Evolutionary conservation across 768 basidiomycete genomes (phyloP), one percentile per base, ranked within the genome.

Genomic region (Lactarius psammicola): DNA sequence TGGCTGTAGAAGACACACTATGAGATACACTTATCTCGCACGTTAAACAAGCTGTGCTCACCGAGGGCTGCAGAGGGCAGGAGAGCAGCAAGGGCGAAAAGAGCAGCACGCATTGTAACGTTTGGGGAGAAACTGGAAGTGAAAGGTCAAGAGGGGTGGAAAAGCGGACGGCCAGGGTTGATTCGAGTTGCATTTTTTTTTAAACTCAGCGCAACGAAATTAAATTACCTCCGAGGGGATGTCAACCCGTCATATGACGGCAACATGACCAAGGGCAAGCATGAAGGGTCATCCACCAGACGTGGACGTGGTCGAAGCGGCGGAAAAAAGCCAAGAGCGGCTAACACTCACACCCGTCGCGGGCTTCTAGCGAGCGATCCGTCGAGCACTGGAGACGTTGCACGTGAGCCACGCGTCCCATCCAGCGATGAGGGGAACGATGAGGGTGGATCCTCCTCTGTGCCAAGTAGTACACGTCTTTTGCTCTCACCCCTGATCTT

Each of bases 321-420:
- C 49, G 30, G 23, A 42, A 63, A 38, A 42, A 63, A 40, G 38
- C 51, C 40, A 54, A 62, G 49, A 30, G 15, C 33, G 5, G 42
- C 38, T 15, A 54, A 59, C 38, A 23, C 61, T n/a, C 65, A 57
- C 51, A 17, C 60, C 56, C 66, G 40, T 62, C 65, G 61, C 23
- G 49, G 36, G 38, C 46, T 58, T 17, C 46, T 54, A 4, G 30
- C 20, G 4, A n/a, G 28, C 11, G 53, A 63, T 17, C 5, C 11
- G 6, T 34, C 59, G 17, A 33, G 76, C 8, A 77, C 73, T 31
- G 78, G 72, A 3, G 77, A 74, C 18, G 77, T 75, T 4, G n/a
- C n/a, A n/a, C n/a, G n/a, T n/a, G 71, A 34, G 20, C 13, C 49
- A 17, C 36, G 4, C 15, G 6, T 38, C 15, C 15, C 36, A 51